Base-by-base conservation (phyloP, 495 filamentous ascomycete species). In the Corynascus novoguineensis region DNA sequence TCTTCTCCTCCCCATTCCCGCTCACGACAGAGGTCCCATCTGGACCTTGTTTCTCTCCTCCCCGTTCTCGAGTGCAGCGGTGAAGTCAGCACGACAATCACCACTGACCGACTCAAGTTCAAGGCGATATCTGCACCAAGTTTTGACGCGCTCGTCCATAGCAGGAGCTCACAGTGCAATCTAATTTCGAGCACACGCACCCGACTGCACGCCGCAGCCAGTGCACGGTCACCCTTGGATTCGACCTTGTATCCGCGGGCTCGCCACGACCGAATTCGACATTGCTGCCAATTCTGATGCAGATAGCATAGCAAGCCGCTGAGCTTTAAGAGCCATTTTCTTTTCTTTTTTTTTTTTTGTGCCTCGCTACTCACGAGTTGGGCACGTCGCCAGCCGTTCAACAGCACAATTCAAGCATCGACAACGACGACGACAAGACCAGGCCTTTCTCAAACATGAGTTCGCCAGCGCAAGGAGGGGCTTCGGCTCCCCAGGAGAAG, bases 401-500 rank as follows among this genome's bases (percentile, higher is more conserved):
- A 27, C 11, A 45, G 14, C 12, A 14, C 14, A 12, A 15, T 12
- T 24, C 42, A 24, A 28, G 28, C 14, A 3, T 29, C 40, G 22
- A 27, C 31, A 5, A 37, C 48, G 29, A 14, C 34, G 24, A 48
- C 47, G 28, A 32, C 31, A 14, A n/a, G n/a, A 28, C 2, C 15
- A 29, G 14, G 28, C 15, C 25, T 27, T 28, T 12, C 3, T 24
- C 3, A n/a, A 65, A 41, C 46, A 78, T 78, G 76, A 78, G 76
- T 55, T 75, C 76, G 46, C 65, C 73, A 37, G 60, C 73, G 19
- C 72, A 66, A 59, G 67, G 57, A 50, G 68, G 64, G 42, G 52
- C 64, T 31, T 49, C 71, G 52, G 53, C 60, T 49, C 69, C 72
- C 27, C 71, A 70, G 62, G 69, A 73, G 34, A 65, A 63, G 48